Conservation (phyloP, 192 early-diverging fungal genomes). For the Piromyces sp. region DNA sequence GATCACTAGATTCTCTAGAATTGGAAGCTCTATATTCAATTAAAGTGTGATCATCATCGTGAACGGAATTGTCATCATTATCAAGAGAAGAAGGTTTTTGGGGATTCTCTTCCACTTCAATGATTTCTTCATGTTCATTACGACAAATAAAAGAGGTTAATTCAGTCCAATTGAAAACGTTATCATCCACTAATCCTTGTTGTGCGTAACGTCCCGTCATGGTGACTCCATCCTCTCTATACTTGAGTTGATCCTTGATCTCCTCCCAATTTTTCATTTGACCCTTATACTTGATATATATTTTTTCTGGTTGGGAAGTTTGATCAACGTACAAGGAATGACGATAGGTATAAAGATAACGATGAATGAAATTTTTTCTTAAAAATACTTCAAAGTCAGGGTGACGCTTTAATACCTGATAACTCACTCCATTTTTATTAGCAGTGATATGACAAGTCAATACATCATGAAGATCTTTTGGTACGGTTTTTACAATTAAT, state of each 20-base stretch:
- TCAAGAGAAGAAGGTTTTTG: too few species aligned
- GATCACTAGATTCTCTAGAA: too few species aligned
- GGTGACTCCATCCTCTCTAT: background rate
- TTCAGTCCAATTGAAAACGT: background rate
- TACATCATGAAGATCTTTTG: background rate
- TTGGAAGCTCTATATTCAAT: background rate
- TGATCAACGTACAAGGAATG: background rate
- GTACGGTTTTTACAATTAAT: background rate
- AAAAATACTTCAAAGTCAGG: background rate
- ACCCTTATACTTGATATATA: background rate
- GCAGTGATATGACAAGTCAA: background rate
- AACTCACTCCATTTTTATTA: background rate
- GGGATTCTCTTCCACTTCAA: too few species aligned
- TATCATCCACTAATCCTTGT: background rate
- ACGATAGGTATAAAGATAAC: background rate
- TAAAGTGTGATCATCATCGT: too few species aligned
- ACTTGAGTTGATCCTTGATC: background rate
- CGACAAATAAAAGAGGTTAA: background rate
- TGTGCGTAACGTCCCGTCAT: background rate
- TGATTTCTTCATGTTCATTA: background rate
- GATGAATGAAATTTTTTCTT: background rate
- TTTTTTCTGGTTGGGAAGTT: background rate
- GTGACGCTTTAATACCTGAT: background rate
- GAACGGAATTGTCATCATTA: too few species aligned
- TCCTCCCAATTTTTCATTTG: background rate